These are phyloP conservation scores for Circinella umbellata DNA, from an alignment of 371 early-diverging fungal genomes.

Conservation along the genomic window DNA sequence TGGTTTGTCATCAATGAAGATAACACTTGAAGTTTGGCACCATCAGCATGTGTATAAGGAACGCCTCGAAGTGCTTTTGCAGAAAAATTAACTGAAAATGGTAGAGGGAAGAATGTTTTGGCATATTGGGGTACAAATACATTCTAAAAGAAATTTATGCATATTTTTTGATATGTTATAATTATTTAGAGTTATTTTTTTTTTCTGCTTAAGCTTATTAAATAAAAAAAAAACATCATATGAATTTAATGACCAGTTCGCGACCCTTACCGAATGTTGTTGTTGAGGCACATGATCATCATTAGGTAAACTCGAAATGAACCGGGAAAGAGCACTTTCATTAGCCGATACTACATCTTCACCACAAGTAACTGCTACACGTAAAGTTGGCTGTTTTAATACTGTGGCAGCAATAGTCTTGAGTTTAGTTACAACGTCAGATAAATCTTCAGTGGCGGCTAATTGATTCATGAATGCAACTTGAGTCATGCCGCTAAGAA, in stretches of 20 bases:
- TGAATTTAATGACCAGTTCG: no score
- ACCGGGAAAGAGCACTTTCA: slow-evolving; percentile 55
- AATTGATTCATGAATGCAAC: slow-evolving; percentile 80
- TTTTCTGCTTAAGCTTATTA: not conserved
- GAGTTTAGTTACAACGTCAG: slow-evolving; percentile 65
- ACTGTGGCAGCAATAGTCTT: slow-evolving; percentile 61
- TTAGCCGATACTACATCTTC: slow-evolving; percentile 64
- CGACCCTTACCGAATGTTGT: slow-evolving; percentile 27
- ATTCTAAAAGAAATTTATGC: slow-evolving; percentile 4
- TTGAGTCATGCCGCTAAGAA: slow-evolving; percentile 79
- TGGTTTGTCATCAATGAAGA: slow-evolving; percentile 83
- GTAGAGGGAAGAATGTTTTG: slow-evolving; percentile 69
- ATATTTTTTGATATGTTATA: no score
- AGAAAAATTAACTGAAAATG: slow-evolving; percentile 88
- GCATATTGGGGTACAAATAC: slow-evolving; percentile 41
- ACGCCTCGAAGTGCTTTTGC: slow-evolving; percentile 76
- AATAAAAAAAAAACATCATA: not conserved
- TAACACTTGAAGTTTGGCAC: slow-evolving; percentile 77
- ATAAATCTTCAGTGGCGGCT: slow-evolving; percentile 62
- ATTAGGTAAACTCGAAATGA: slow-evolving; percentile 54
- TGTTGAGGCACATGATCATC: slow-evolving; percentile 23
- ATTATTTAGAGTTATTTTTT: no score
- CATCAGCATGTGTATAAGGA: slow-evolving; percentile 85
- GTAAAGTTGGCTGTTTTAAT: slow-evolving; percentile 61
- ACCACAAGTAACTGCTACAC: slow-evolving; percentile 74